Conservation (phyloP, 2,329 filamentous ascomycete species). For the Botryotinia calthae region DNA sequence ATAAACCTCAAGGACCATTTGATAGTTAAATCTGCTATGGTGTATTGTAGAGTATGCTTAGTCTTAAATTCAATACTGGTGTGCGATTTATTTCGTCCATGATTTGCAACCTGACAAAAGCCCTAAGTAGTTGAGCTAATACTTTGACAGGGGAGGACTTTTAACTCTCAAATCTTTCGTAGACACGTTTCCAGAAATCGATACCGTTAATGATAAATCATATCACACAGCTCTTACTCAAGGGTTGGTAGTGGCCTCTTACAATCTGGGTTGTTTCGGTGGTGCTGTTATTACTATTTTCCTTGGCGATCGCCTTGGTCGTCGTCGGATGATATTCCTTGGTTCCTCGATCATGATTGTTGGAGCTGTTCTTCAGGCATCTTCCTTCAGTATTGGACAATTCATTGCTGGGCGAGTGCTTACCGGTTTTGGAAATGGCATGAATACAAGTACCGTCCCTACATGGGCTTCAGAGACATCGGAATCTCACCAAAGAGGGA, state of each 20-base stretch:
- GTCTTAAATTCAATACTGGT: neutral
- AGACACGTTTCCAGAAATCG: constrained; percentile 20
- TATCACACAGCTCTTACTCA: constrained; percentile 18
- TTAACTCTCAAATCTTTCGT: constrained; percentile 38
- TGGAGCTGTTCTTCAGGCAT: constrained; percentile 36
- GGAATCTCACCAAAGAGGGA: constrained; percentile 20
- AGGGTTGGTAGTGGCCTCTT: constrained; percentile 28
- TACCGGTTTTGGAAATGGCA: constrained; percentile 72
- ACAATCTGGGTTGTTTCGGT: constrained; percentile 49
- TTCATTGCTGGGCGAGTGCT: constrained; percentile 63
- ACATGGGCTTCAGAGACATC: constrained; percentile 25
- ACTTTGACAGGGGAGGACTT: constrained; percentile 47
- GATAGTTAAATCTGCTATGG: neutral
- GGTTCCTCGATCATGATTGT: constrained; percentile 32
- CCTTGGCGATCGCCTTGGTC: constrained; percentile 42
- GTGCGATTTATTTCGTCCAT: neutral
- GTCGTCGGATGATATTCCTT: constrained; percentile 32
- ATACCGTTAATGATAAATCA: constrained; percentile 17
- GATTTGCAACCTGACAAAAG: neutral
- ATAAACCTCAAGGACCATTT: neutral
- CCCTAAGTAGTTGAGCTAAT: neutral
- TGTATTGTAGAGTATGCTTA: neutral
- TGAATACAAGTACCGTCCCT: constrained; percentile 46
- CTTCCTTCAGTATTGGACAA: constrained; percentile 54
- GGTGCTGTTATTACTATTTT: constrained; percentile 40